Conservation (phyloP, 2,329 filamentous ascomycete species). For the Corniculantispora saksenae region DNA sequence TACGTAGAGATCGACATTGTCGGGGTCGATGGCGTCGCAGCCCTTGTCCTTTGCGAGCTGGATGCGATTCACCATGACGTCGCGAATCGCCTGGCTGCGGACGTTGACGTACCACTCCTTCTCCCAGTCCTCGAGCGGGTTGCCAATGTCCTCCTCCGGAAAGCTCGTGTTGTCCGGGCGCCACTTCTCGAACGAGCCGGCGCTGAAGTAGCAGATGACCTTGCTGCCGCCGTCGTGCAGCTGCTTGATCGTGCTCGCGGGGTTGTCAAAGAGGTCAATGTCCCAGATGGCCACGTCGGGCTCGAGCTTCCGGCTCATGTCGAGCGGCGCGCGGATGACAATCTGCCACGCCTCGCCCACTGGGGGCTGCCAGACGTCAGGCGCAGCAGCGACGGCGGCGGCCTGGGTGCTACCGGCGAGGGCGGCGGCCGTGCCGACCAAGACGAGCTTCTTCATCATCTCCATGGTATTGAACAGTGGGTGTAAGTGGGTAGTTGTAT, state of each 20-base stretch:
- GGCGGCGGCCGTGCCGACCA: background rate
- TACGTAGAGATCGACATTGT: conserved; percentile 68
- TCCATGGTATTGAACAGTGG: too few relatives aligned
- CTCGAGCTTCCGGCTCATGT: conserved; percentile 37
- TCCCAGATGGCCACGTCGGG: conserved; percentile 53
- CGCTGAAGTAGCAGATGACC: conserved; percentile 76
- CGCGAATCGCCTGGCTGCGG: conserved; percentile 57
- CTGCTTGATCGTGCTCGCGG: conserved; percentile 45
- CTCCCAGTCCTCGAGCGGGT: conserved; percentile 60
- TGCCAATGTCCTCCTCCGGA: conserved; percentile 55
- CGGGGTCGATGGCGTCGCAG: conserved; percentile 69
- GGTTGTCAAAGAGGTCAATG: conserved; percentile 58
- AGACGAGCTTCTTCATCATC: background rate
- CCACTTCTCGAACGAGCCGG: conserved; percentile 67
- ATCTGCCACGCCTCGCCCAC: conserved; percentile 63
- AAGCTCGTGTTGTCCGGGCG: conserved; percentile 62
- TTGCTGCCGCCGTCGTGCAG: conserved; percentile 58
- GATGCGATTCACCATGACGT: conserved; percentile 63
- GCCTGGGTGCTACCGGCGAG: background rate
- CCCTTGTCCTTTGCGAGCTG: conserved; percentile 60
- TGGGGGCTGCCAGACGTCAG: conserved; percentile 50
- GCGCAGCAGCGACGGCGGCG: too few relatives aligned
- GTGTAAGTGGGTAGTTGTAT: background rate
- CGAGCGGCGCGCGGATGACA: conserved; percentile 48
- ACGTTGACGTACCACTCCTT: conserved; percentile 68